phyloP scores from a whole-genome alignment of 345 rosid genomes.

The Eucalyptus polybractea region DNA sequence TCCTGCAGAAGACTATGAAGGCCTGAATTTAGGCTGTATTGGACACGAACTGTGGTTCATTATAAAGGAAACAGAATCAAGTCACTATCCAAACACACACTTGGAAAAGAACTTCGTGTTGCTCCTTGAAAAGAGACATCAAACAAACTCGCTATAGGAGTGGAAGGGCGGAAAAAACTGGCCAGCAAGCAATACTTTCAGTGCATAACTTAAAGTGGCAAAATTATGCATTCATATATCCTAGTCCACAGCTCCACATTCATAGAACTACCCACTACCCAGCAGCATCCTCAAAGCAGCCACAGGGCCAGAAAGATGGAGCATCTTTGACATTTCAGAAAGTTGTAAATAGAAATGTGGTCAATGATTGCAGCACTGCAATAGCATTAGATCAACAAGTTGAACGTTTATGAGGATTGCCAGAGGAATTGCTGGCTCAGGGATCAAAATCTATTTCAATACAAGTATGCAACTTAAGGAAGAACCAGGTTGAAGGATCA shows the following conservation, averaged over 20 bases:
- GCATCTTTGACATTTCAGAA: background rate
- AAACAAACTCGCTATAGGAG: background rate
- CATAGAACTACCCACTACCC: background rate
- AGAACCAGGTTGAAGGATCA: background rate
- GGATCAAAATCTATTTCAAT: background rate
- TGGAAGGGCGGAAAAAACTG: background rate
- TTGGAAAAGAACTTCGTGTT: background rate
- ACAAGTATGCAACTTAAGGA: background rate
- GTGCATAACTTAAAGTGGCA: background rate
- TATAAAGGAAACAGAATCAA: background rate
- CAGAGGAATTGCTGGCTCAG: background rate
- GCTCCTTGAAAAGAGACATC: background rate
- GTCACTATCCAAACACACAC: background rate
- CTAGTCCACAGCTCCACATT: background rate
- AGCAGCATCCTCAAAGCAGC: background rate
- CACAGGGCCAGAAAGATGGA: background rate
- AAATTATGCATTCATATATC: background rate
- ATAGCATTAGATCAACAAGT: background rate
- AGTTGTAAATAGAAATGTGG: background rate
- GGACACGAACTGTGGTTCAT: background rate
- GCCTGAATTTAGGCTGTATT: background rate
- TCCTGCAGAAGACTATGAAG: background rate
- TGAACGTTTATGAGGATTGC: background rate
- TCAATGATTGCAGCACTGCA: background rate
- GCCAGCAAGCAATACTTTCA: background rate